Percentiles rank a stretch among this genome's conserved stretches.
Conservation (phyloP, 345 rosid genomes). For the Gossypium australe region DNA sequence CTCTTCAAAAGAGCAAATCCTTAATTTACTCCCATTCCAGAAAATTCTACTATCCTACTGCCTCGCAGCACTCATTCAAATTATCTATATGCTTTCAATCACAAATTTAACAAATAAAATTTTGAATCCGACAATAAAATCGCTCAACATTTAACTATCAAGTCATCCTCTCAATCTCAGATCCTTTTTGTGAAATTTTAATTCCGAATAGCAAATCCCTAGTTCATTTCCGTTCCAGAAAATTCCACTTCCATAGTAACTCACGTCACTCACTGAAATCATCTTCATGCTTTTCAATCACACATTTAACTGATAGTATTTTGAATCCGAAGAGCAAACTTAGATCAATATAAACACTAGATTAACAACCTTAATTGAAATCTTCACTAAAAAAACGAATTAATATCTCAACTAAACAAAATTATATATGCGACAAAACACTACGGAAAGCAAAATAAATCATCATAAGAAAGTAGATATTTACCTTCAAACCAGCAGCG, state of each 20-base stretch:
- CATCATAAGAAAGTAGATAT: background rate
- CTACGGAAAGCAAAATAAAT: background rate
- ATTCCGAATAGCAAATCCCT: background rate
- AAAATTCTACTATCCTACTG: background rate
- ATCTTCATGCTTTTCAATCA: background rate
- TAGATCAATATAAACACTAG: background rate
- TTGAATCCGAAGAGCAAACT: background rate
- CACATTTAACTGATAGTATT: no score
- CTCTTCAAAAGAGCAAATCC: background rate
- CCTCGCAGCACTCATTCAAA: background rate
- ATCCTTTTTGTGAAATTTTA: background rate
- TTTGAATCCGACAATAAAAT: no score
- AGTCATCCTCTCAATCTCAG: background rate
- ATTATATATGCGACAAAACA: background rate
- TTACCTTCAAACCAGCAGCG: background rate
- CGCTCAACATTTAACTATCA: no score
- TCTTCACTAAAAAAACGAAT: background rate
- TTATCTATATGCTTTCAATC: no score
- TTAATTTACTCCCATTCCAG: background rate
- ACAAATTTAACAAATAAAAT: no score
- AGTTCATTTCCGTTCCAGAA: background rate
- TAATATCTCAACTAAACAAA: background rate
- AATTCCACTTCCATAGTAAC: background rate
- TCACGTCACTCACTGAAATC: background rate
- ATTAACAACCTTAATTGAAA: background rate